These are phyloP conservation scores for Exserohilum rostratum DNA, from an alignment of 2,329 filamentous ascomycete species.

Conservation along the genomic window DNA sequence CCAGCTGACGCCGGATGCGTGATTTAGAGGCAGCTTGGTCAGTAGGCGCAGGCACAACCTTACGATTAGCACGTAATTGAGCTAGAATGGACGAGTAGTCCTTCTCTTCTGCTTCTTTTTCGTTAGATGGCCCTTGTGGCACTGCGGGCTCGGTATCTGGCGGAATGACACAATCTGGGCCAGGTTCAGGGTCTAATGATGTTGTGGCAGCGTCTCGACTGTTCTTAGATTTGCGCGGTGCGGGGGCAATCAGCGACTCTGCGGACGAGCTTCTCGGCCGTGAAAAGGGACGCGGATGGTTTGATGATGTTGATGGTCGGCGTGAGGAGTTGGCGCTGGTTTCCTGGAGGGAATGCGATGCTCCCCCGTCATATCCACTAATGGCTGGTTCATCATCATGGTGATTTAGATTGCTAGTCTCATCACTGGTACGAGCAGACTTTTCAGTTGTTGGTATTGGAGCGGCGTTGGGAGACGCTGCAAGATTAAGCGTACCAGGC, in stretches of 20 bases:
- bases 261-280: conserved; percentile 27
- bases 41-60: conserved; percentile 24
- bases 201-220: conserved; percentile 24
- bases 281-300: conserved; percentile 21
- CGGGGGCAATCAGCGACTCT: conserved; percentile 28
- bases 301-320: conserved; percentile 39
- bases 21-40: conserved; percentile 30
- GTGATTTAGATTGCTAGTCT: conserved; percentile 8
- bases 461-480: conserved; percentile 26
- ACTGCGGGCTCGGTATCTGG: conserved; percentile 21
- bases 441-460: conserved; percentile 29
- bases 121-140: conserved; percentile 12
- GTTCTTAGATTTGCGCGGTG: conserved; percentile 15
- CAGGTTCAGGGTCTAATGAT: conserved; percentile 21
- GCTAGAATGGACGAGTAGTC: conserved; percentile 43
- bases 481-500: conserved; percentile 34
- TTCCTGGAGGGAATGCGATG: conserved; percentile 37
- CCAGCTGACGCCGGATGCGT: conserved; percentile 34
- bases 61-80: conserved; percentile 40
- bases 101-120: conserved; percentile 29
- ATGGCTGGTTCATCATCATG: conserved; percentile 21
- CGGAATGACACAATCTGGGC: conserved; percentile 28
- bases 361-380: conserved; percentile 28
- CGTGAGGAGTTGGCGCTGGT: conserved; percentile 40
- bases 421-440: conserved; percentile 16